Conservation (phyloP, 2,329 filamentous ascomycete species). For the Beauveria asiatica region DNA sequence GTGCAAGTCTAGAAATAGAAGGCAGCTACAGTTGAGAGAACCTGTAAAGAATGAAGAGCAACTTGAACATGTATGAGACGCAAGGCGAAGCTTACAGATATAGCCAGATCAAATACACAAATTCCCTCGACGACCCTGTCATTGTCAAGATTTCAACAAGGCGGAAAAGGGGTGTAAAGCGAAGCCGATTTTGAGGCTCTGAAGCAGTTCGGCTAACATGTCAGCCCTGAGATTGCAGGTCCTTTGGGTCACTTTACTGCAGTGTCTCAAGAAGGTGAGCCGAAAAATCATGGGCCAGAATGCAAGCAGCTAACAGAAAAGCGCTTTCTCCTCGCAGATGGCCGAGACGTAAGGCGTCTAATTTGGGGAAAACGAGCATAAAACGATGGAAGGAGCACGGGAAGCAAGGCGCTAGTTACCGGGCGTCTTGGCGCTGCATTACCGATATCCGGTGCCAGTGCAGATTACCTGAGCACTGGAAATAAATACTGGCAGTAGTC, state of each 20-base stretch:
- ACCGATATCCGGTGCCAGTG: not conserved
- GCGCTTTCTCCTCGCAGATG: not conserved
- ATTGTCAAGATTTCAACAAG: not conserved
- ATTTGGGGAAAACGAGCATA: not conserved
- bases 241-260: not conserved
- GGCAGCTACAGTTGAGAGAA: not conserved
- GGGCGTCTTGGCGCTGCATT: not conserved
- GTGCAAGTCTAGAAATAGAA: too few relatives aligned
- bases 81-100: not conserved
- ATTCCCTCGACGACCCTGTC: not conserved
- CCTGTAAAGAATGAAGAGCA: not conserved
- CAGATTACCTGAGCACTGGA: not conserved
- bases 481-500: not conserved
- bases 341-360: not conserved
- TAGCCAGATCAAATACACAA: not conserved
- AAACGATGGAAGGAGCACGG: not conserved
- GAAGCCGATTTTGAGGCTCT: not conserved
- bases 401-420: not conserved
- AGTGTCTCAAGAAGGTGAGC: not conserved
- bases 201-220: not conserved
- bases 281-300: not conserved
- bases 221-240: not conserved
- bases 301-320: not conserved
- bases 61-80: not conserved
- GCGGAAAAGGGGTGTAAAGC: not conserved